Base-by-base conservation (phyloP, 805 yeast species). In the Hanseniaspora thailandica region DNA sequence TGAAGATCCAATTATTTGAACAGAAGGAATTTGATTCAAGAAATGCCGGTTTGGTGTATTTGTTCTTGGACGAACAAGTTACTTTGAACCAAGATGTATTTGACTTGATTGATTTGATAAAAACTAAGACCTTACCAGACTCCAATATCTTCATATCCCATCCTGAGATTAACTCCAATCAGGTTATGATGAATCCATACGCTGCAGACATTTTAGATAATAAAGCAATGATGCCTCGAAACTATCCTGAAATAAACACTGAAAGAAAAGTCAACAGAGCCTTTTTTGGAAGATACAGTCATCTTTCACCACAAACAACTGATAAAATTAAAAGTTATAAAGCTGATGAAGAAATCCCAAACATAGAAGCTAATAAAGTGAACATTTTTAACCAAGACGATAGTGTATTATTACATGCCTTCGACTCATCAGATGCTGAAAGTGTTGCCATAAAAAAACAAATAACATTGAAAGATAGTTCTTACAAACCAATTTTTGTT, bases 21-120 rank as follows among this genome's bases (percentile, higher is more conserved):
- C 19, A 19, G 12, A 23, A 17, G 3, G 39, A 56, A 12, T 60
- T 62, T 55, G 63, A 62, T 39, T 30, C 33, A n/a, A 57, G 57
- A 4, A 57, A 65, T 3, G 68, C 71, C 2, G 68, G 75, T 20
- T 76, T 78, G 1, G 83, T 88, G 1, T 88, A 86, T 63, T 95
- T 86, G 66, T 77, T 86, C 55, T 67, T 93, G 26, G 93, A 84
- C n/a, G 76, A 73, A 5, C 76, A 73, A 1, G 70, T 86, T 1
- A 71, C 76, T 0, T 56, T 69, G 35, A 68, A 68, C 57, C 65
- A 67, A 0, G 67, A 67, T 4, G 78, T 84, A 58, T 46, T 66
- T 5, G 55, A 63, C 0, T 82, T 86, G 57, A 72, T 84, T 59
- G 65, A 73, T 50, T 63, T 71, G 5, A 82, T 86, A 58, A 82